phyloP scores from a whole-genome alignment of 352 stramenopile genomes.

The Pythium phragmitis region DNA sequence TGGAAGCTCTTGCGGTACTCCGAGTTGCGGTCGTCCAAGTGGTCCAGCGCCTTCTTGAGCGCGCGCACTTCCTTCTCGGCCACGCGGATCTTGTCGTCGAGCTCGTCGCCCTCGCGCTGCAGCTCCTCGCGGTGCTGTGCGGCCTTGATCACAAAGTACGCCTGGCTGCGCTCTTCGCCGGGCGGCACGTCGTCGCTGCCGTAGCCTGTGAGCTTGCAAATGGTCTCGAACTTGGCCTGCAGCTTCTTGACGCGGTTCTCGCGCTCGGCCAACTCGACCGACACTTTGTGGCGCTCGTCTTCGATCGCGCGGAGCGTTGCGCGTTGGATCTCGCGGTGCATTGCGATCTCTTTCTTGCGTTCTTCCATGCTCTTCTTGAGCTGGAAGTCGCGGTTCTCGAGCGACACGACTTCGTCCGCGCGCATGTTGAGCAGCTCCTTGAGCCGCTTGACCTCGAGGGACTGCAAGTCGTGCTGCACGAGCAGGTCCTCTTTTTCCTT shows the following conservation, averaged over 20 bases:
- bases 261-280: conserved; percentile 89
- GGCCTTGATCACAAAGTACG: conserved; percentile 95
- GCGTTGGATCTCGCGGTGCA: conserved; percentile 89
- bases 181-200: conserved; percentile 53
- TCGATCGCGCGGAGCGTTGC: conserved; percentile 86
- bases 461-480: conserved; percentile 93
- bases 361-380: conserved; percentile 94
- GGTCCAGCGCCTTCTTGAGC: conserved; percentile 91
- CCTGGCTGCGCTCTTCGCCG: conserved; percentile 88
- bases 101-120: conserved; percentile 93
- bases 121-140: conserved; percentile 95
- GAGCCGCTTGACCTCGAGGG: conserved; percentile 92
- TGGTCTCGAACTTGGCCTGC: conserved; percentile 93
- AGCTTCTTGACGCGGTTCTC: conserved; percentile 88
- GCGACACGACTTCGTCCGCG: conserved; percentile 90
- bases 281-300: conserved; percentile 93
- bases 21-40: conserved; percentile 93
- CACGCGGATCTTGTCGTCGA: conserved; percentile 93
- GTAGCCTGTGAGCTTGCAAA: conserved; percentile 76
- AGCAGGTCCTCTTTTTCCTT: conserved; percentile 92
- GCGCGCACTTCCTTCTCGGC: conserved; percentile 92
- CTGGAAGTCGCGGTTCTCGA: conserved; percentile 94
- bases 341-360: conserved; percentile 88
- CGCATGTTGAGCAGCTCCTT: conserved; percentile 87
- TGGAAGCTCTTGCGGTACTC: conserved; percentile 94